Base-by-base conservation (phyloP, 2,329 filamentous ascomycete genomes). In the Teratosphaeria viscida region DNA sequence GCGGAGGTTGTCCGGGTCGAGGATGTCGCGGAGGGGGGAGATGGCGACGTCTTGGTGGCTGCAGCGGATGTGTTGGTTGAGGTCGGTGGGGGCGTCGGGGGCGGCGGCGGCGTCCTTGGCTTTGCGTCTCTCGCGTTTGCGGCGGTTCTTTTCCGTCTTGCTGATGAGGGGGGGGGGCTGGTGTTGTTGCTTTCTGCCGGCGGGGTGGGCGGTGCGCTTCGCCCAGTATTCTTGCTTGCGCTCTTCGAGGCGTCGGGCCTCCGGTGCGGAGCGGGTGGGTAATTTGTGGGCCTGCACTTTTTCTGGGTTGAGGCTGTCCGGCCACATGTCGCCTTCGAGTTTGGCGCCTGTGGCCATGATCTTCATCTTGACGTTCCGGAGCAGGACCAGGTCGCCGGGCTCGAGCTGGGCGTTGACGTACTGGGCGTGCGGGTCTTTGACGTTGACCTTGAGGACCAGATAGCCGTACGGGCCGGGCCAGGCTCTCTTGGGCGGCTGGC, bases 401-500 rank as follows among this genome's bases (percentile, higher is more conserved):
- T 78, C 74, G 29, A 94, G 75, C 6, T 82, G 71, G 0, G 79
- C 68, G 16, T 78, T 79, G n/a, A 86, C 80, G 63, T 76, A 83
- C 1, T 70, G 66, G 1, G 85, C 83, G 71, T 96, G 88, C 0
- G 82, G 82, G 14, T 86, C 84, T 71, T 79, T 95, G 32, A 88
- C 79, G 32, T 84, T 87, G 27, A 96, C 74, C 65, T 86, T 85
- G 57, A 96, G 77, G 1, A 85, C 86, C 68, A 82, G 77, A 67
- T 85, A 85, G 2, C 91, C 92, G 65, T 77, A 86, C 0, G 92
- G 92, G 0, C 91, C 90, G 1, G 77, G 76, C 88, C 89, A 95
- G n/a, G 74, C 70, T 47, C 72, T 73, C 23, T 70, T 70, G 56
- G 60, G 66, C 69, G 52, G 39, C 56, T 61, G 74, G 16, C 66